Percentiles rank a stretch among this genome's conserved stretches.
Conservation (phyloP, 169 alveolate genomes). For the Eimeria maxima region DNA sequence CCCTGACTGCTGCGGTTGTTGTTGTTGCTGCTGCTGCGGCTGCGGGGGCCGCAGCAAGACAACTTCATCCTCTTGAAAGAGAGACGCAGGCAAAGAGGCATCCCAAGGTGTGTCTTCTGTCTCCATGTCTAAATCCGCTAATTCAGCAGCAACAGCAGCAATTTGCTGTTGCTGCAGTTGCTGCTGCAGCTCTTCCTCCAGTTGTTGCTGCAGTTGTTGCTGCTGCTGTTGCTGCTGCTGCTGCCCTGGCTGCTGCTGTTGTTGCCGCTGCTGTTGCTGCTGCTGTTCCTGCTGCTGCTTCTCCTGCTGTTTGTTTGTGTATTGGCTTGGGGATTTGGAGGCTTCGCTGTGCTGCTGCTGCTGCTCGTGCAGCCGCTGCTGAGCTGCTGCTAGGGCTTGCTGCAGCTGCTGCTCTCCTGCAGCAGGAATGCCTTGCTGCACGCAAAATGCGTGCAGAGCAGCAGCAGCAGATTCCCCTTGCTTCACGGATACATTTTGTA, state of each 20-base stretch:
- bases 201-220: no score
- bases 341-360: background rate
- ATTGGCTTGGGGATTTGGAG: background rate
- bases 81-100: background rate
- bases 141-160: background rate
- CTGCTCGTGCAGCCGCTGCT: background rate
- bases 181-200: background rate
- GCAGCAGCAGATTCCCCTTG: background rate
- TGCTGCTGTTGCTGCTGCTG: no score
- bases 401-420: slow-evolving; percentile 33
- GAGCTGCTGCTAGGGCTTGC: slow-evolving; percentile 5
- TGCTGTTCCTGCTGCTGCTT: background rate
- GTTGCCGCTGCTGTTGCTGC: background rate
- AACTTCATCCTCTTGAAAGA: background rate
- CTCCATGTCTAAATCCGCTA: background rate
- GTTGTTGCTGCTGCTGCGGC: background rate
- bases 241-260: background rate
- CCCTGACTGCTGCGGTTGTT: background rate
- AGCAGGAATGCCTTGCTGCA: slow-evolving; percentile 12
- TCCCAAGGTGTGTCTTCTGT: slow-evolving; percentile 20
- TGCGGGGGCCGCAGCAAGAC: background rate
- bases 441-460: slow-evolving; percentile 6
- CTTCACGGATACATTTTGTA: background rate
- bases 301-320: background rate
- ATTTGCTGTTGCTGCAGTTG: background rate